Percentiles rank a stretch among this genome's conserved stretches.
These are phyloP conservation scores for Marsdenia floribunda DNA, from an alignment of 257 asterid genomes.

Conservation along the genomic window DNA sequence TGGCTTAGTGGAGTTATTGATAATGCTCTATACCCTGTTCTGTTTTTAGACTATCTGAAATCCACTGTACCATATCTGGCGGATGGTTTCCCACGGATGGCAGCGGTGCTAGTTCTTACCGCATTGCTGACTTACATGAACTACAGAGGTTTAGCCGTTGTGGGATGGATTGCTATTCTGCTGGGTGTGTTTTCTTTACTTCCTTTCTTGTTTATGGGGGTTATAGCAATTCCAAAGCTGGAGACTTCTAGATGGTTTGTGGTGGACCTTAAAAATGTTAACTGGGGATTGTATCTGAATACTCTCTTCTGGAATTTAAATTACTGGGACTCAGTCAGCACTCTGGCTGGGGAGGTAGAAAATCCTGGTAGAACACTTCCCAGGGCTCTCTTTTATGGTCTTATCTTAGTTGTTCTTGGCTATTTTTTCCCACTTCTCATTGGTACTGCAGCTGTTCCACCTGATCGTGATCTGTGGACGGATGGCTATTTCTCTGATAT, in stretches of 20 bases:
- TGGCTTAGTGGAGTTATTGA: conserved; percentile 70
- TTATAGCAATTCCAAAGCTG: conserved; percentile 42
- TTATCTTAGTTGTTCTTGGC: conserved; percentile 45
- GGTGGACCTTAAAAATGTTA: conserved; percentile 38
- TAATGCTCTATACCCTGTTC: conserved; percentile 60
- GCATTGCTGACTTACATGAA: conserved; percentile 47
- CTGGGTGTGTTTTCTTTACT: conserved; percentile 46
- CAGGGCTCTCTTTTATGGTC: conserved; percentile 53
- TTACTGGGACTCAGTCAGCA: conserved; percentile 66
- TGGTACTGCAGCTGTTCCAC: conserved; percentile 57
- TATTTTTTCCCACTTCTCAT: conserved; percentile 54
- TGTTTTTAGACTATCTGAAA: conserved; percentile 58
- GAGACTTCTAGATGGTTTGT: conserved; percentile 61
- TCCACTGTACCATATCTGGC: conserved; percentile 44
- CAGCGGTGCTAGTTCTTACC: conserved; percentile 32
- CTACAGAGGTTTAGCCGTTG: conserved; percentile 57
- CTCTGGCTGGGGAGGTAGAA: conserved; percentile 61
- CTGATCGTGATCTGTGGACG: conserved; percentile 48
- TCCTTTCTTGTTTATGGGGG: conserved; percentile 60
- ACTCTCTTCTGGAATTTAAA: conserved; percentile 71
- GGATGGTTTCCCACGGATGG: conserved; percentile 39
- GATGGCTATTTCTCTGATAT: conserved; percentile 66
- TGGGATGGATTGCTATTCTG: conserved; percentile 56
- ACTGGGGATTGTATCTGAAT: conserved; percentile 56
- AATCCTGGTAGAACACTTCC: conserved; percentile 55